phyloP scores from a whole-genome alignment of 164 flowering plant genomes.

The Umbellularia californica region DNA sequence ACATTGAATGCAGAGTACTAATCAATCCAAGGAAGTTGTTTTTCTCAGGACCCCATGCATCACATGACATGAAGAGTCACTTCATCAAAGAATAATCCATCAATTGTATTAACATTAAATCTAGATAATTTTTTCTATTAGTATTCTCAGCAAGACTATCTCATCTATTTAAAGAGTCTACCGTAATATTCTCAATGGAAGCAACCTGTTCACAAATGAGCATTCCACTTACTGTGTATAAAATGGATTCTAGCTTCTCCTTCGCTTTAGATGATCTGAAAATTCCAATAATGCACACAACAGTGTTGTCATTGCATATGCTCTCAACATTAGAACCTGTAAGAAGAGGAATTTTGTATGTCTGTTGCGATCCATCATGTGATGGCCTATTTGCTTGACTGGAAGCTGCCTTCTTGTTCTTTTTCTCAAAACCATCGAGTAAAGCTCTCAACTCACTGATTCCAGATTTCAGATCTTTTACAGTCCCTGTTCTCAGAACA shows the following conservation, averaged over 20 bases:
- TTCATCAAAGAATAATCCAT: neutral
- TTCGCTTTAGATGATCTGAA: constrained; percentile 64
- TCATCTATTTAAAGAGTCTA: no score
- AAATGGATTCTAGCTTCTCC: constrained; percentile 58
- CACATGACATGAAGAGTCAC: neutral
- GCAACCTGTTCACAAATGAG: no score
- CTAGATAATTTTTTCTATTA: no score
- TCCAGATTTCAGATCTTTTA: constrained; percentile 74
- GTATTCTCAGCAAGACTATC: no score
- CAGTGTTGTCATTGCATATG: constrained; percentile 59
- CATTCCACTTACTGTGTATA: constrained; percentile 46
- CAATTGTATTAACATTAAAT: no score
- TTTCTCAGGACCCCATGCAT: neutral
- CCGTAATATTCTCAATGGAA: neutral
- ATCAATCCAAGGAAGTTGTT: neutral
- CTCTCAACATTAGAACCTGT: constrained; percentile 48
- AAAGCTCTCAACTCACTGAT: constrained; percentile 52
- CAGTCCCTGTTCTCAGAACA: constrained; percentile 59
- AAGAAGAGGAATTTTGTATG: constrained; percentile 42
- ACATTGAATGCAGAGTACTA: neutral
- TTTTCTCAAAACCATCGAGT: constrained; percentile 67
- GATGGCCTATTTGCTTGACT: constrained; percentile 27
- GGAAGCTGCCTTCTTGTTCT: constrained; percentile 55
- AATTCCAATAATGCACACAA: constrained; percentile 81
- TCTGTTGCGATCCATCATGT: constrained; percentile 31